These are phyloP conservation scores for Geotrichum phurueaensis DNA, from an alignment of 1,139 yeast genomes.

Conservation along the genomic window DNA sequence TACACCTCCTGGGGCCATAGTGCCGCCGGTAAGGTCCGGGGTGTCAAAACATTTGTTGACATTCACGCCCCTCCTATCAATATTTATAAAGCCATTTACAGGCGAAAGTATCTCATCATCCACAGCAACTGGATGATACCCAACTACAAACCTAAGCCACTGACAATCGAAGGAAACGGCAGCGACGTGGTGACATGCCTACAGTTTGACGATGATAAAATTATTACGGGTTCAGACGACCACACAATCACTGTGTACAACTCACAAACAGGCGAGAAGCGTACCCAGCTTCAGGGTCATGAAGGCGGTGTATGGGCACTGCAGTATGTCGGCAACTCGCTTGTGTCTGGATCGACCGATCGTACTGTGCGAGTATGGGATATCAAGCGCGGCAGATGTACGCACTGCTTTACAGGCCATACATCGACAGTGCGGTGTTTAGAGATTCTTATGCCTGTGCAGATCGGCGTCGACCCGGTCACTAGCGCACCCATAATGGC, in stretches of 20 bases:
- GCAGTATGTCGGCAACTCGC: conserved; percentile 66
- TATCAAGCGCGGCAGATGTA: conserved; percentile 57
- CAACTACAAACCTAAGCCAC: conserved; percentile 57
- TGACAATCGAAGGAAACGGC: conserved; percentile 72
- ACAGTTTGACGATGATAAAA: conserved; percentile 86
- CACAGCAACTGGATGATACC: conserved; percentile 81
- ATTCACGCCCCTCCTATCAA: conserved; percentile 24
- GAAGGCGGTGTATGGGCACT: conserved; percentile 99
- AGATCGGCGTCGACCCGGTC: conserved; percentile 25
- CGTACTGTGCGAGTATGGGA: conserved; percentile 91
- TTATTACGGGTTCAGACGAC: conserved; percentile 91
- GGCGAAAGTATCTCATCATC: conserved; percentile 52
- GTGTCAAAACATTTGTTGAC: conserved; percentile 6
- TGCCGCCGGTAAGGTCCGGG: not conserved
- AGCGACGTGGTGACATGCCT: conserved; percentile 85
- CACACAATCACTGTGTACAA: conserved; percentile 75
- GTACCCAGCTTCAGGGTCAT: conserved; percentile 60
- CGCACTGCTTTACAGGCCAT: conserved; percentile 85
- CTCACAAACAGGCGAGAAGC: conserved; percentile 61
- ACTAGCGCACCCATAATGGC: conserved; percentile 56
- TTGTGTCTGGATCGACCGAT: conserved; percentile 90
- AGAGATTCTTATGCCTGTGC: conserved; percentile 67
- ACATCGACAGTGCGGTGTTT: conserved; percentile 89
- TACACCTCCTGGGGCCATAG: conserved; percentile 32
- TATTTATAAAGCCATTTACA: conserved; percentile 53